Percentiles rank a stretch among this genome's conserved stretches.
Evolutionary conservation across 176 grass and related monocot species (phyloP).

Genomic region (Rhynchospora pubera): DNA sequence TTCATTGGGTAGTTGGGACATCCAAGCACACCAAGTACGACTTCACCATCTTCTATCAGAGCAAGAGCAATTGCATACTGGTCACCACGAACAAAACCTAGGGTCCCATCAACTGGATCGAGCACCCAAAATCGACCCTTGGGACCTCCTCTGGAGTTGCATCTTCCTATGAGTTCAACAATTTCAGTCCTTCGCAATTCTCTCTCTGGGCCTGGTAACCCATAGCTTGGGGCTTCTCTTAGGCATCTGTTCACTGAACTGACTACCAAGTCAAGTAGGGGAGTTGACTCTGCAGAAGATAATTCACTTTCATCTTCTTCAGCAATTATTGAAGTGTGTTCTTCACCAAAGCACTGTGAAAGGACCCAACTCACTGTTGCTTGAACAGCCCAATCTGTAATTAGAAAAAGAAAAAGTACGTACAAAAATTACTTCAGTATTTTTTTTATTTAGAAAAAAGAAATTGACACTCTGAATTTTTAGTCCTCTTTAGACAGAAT

Average conservation of each 20-base stretch:
- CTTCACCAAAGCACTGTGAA: conserved; percentile 50
- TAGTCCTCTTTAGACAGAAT: background rate
- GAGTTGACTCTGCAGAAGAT: conserved; percentile 31
- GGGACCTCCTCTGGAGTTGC: conserved; percentile 59
- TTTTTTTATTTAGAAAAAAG: background rate
- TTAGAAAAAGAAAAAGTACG: background rate
- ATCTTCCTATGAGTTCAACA: conserved; percentile 76
- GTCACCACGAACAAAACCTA: conserved; percentile 87
- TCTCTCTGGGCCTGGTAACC: conserved; percentile 43
- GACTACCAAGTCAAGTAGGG: conserved; percentile 61
- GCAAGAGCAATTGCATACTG: conserved; percentile 93
- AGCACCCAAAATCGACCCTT: conserved; percentile 96
- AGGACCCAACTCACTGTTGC: conserved; percentile 80
- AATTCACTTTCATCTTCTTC: conserved; percentile 79
- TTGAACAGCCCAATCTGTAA: conserved; percentile 92
- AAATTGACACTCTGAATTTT: background rate
- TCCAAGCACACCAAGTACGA: conserved; percentile 82
- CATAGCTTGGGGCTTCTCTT: conserved; percentile 64
- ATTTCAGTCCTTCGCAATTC: conserved; percentile 45
- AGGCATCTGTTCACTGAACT: conserved; percentile 58
- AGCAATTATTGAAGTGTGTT: conserved; percentile 56
- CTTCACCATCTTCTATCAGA: conserved; percentile 85
- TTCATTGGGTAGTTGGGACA: conserved; percentile 96
- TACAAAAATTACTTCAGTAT: background rate
- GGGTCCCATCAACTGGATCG: conserved; percentile 90